These are phyloP conservation scores for Guillardia theta DNA, from an alignment of 78 protist species.

Conservation along the genomic window DNA sequence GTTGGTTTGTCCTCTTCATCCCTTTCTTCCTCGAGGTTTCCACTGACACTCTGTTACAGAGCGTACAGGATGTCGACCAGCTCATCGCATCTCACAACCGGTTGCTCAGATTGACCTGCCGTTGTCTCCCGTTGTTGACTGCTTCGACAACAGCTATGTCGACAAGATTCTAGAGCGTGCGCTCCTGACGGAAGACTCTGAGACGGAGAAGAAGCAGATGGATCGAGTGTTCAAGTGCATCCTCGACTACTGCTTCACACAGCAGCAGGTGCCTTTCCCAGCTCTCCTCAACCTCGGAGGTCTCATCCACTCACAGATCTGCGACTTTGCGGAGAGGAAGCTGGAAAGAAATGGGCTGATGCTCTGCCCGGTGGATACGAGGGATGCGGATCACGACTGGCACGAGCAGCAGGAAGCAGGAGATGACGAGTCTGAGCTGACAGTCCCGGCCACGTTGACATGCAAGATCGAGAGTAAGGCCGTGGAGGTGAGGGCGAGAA, in stretches of 20 bases:
- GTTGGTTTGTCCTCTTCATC: neutral
- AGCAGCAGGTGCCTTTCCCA: neutral
- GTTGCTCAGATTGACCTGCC: neutral
- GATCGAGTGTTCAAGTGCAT: neutral
- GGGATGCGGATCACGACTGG: neutral
- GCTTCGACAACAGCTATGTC: neutral
- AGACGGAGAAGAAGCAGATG: neutral
- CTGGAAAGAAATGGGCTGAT: too few relatives aligned
- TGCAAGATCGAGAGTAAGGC: neutral
- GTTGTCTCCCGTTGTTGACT: neutral
- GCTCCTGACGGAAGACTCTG: neutral
- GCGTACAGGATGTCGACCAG: neutral
- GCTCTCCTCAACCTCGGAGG: neutral
- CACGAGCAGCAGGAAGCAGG: neutral
- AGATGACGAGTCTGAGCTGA: neutral
- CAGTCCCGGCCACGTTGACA: neutral
- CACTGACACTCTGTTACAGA: neutral
- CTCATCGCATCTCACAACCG: neutral
- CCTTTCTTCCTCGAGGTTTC: neutral
- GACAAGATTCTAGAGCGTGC: neutral
- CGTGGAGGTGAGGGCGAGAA: neutral
- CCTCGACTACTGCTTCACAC: neutral
- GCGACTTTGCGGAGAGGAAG: neutral
- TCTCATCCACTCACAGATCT: neutral
- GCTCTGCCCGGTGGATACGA: neutral